Percentiles rank a stretch among this genome's conserved stretches.
These are phyloP conservation scores for Lagerstroemia fauriei DNA, from an alignment of 441 rosid genomes.

Conservation along the genomic window DNA sequence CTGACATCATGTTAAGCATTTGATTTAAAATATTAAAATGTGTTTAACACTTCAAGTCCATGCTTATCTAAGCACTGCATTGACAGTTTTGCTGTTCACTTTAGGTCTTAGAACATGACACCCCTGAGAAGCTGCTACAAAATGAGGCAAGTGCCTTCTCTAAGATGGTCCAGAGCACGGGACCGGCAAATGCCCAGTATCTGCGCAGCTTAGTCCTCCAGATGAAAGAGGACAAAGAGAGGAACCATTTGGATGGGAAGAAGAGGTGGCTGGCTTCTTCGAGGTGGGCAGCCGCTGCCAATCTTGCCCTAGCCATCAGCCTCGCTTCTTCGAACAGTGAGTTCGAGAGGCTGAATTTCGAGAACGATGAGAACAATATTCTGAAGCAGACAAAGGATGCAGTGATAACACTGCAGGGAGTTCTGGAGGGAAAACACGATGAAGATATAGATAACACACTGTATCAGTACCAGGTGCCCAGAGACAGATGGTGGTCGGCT, in stretches of 20 bases:
- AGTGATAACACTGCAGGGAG: conserved; percentile 18
- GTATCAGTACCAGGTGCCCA: conserved; percentile 21
- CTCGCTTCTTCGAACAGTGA: not conserved
- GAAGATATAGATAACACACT: conserved; percentile 18
- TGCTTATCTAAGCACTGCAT: not conserved
- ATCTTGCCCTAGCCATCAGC: not conserved
- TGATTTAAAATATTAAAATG: too few species aligned
- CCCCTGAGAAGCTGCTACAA: conserved; percentile 26
- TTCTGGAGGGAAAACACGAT: conserved; percentile 29
- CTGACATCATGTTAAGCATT: too few species aligned
- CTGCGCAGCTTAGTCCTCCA: conserved; percentile 15
- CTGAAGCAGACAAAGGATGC: conserved; percentile 21
- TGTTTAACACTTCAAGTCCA: not conserved
- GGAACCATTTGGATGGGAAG: not conserved
- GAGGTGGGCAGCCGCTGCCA: conserved; percentile 15
- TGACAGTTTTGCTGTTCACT: not conserved
- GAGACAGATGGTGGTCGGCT: conserved; percentile 30
- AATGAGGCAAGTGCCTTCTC: conserved; percentile 27
- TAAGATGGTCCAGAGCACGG: conserved; percentile 30
- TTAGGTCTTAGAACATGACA: conserved; percentile 28
- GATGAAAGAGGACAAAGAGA: conserved; percentile 4
- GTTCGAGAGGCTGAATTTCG: not conserved
- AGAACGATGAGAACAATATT: conserved; percentile 2
- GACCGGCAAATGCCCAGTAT: conserved; percentile 24
- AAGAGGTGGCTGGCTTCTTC: conserved; percentile 1